A percentile compares a stretch with the other conserved stretches of the same genome.
phyloP scores from a whole-genome alignment of 805 yeast genomes.

The Yarrowia hollandica region DNA sequence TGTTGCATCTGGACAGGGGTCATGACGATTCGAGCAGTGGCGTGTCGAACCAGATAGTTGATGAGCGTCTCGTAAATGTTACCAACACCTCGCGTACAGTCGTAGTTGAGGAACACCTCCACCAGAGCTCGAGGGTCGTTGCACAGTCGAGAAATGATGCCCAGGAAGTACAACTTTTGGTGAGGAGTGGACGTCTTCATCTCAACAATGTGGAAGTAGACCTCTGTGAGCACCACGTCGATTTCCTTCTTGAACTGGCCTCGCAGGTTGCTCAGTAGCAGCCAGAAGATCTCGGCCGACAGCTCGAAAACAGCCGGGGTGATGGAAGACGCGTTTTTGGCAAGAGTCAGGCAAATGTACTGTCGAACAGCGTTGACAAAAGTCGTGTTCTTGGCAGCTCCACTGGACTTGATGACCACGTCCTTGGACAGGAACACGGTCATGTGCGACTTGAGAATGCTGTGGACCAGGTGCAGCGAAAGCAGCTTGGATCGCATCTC shows the following conservation, averaged over 20 bases:
- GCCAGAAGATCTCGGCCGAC: conserved; percentile 90
- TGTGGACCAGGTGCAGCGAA: conserved; percentile 83
- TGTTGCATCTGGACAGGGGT: conserved; percentile 64
- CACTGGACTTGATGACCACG: conserved; percentile 40
- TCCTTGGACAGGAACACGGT: conserved; percentile 62
- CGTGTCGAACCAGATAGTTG: conserved; percentile 70
- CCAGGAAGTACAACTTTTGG: conserved; percentile 83
- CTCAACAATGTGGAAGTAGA: conserved; percentile 91
- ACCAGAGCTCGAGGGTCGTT: conserved; percentile 87
- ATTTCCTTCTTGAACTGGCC: conserved; percentile 88
- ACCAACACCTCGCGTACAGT: conserved; percentile 80
- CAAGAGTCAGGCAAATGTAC: conserved; percentile 75
- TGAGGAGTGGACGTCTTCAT: conserved; percentile 88
- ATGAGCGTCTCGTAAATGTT: conserved; percentile 83
- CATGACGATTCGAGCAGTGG: conserved; percentile 69
- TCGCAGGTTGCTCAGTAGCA: conserved; percentile 77
- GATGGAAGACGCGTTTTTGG: conserved; percentile 91
- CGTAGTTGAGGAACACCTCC: conserved; percentile 92
- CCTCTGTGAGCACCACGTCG: conserved; percentile 89
- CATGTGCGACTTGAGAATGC: conserved; percentile 80
- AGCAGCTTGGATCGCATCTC: conserved; percentile 87
- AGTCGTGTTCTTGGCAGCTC: conserved; percentile 49
- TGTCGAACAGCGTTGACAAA: conserved; percentile 81
- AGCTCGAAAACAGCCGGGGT: conserved; percentile 89
- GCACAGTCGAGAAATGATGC: conserved; percentile 77